A percentile compares a stretch with the other conserved stretches of the same genome.
phyloP scores from a whole-genome alignment of 805 yeast genomes.

The Candida golubevii region DNA sequence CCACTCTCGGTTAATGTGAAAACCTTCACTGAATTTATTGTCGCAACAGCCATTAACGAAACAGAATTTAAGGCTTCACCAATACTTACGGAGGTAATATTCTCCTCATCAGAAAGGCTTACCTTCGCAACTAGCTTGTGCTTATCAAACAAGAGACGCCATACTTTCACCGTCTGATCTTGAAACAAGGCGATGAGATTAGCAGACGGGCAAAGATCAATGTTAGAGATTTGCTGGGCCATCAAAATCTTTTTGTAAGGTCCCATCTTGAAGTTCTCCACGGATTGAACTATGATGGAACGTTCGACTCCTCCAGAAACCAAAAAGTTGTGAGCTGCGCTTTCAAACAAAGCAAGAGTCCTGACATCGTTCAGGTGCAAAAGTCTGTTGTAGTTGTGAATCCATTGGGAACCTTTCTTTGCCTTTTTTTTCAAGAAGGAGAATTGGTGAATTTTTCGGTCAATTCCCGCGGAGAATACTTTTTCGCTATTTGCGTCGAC shows the following conservation, averaged over 20 bases:
- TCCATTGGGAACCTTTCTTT: conserved; percentile 54
- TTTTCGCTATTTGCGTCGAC: conserved; percentile 56
- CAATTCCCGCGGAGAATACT: conserved; percentile 88
- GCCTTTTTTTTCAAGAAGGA: conserved; percentile 36
- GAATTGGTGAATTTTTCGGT: conserved; percentile 80
- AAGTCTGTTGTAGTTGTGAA: conserved; percentile 67
- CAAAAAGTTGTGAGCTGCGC: conserved; percentile 62
- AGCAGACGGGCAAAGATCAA: conserved; percentile 42
- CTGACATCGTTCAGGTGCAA: conserved; percentile 86
- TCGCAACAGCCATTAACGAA: conserved; percentile 63
- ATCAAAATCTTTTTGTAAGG: conserved; percentile 66
- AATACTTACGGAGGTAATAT: conserved; percentile 63
- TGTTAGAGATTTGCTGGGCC: conserved; percentile 52
- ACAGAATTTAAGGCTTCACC: conserved; percentile 50
- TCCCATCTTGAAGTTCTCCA: conserved; percentile 65
- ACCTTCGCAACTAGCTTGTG: conserved; percentile 64
- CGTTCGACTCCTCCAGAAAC: conserved; percentile 84
- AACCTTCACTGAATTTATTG: conserved; percentile 62
- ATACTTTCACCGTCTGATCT: conserved; percentile 75
- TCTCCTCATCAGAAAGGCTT: conserved; percentile 69
- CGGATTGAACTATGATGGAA: conserved; percentile 60
- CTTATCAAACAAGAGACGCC: conserved; percentile 53
- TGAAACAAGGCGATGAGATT: conserved; percentile 72
- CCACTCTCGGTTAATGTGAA: conserved; percentile 52
- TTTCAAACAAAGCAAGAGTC: conserved; percentile 64